Evolutionary conservation across 306 rosid species (phyloP), one percentile per base, ranked within the genome.

Genomic region (Rosa multiflora): DNA sequence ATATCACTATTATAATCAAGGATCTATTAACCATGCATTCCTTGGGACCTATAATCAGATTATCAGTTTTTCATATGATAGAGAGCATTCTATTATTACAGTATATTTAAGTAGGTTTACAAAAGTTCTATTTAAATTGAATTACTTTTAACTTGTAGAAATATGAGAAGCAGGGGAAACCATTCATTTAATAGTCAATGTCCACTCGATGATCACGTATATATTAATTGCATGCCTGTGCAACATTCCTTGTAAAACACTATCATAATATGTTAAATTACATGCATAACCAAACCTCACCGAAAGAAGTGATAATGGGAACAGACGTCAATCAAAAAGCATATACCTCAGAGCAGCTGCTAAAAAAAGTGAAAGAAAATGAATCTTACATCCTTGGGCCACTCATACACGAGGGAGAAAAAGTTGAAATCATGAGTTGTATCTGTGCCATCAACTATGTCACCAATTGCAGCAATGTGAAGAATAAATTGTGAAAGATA

Each of bases 401-500:
- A 94, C 83, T 94, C 99, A 76, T 92, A 94, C 78, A 94, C 77
- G 4, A 92, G 88, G 4, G 99, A 91, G 89, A 94, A 94, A 72
- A 92, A 94, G 88, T 94, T 94, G 87, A 94, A 94, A 87, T 92
- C 99, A 67, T 94, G 97, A 83, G 99, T 94, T 77, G 97, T 92
- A 87, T 94, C 99, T 73, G 95, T 92, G 52, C 99, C 99, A 26
- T 92, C 99, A 85, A 94, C 99, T 79, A 94, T 92, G 80, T 94
- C 97, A 67, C 99, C 99, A 79, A 94, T 90, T 81, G 97, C 95
- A 75, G 99, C 99, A 82, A 94, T 89, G 79, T 94, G 97, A 78
- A 94, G 97, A 82, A 92, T 90, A 83, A 94, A 94, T 75, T 91
- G 97, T 21, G 99, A 94, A 63, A 94, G 89, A 82, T 89, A 94